These are phyloP conservation scores for Haplosporangium sp. DNA, from an alignment of 371 early-diverging fungal species.

Conservation along the genomic window DNA sequence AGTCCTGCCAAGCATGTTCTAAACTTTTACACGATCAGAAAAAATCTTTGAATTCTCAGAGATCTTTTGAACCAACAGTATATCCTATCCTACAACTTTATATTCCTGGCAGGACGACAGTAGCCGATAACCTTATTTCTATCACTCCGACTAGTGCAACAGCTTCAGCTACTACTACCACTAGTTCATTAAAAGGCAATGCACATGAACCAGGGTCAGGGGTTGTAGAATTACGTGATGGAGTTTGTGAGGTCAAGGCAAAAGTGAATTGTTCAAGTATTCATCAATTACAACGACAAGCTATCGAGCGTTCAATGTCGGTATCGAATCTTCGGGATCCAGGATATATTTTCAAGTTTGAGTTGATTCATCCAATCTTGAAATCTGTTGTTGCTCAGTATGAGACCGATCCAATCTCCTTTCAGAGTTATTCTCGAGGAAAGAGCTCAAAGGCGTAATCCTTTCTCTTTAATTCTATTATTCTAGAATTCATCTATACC, in stretches of 20 bases:
- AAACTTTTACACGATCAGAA: conserved; percentile 39
- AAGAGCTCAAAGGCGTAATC: neutral
- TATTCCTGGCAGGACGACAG: conserved; percentile 21
- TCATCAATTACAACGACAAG: conserved; percentile 42
- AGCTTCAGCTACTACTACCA: too few relatives aligned
- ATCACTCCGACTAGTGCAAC: neutral
- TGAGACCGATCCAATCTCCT: conserved; percentile 36
- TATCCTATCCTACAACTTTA: conserved; percentile 44
- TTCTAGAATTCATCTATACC: too few relatives aligned
- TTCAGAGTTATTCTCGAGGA: conserved; percentile 45
- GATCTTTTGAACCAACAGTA: conserved; percentile 8
- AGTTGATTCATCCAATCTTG: conserved; percentile 33
- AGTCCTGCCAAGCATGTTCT: conserved; percentile 34
- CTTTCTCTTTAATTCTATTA: neutral
- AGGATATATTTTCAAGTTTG: conserved; percentile 51
- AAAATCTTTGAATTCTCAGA: conserved; percentile 18
- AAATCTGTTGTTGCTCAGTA: conserved; percentile 24
- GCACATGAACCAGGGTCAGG: conserved; percentile 13
- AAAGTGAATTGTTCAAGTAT: conserved; percentile 51
- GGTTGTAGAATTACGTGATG: conserved; percentile 39
- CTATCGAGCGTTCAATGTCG: neutral
- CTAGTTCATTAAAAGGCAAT: too few relatives aligned
- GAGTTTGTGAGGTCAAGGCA: conserved; percentile 42
- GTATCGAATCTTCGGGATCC: conserved; percentile 27
- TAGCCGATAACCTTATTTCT: neutral